A percentile compares a stretch with the other conserved stretches of the same genome.
These are phyloP conservation scores for Hypoxylon sp. DNA, from an alignment of 2,329 filamentous ascomycete species.

Conservation along the genomic window DNA sequence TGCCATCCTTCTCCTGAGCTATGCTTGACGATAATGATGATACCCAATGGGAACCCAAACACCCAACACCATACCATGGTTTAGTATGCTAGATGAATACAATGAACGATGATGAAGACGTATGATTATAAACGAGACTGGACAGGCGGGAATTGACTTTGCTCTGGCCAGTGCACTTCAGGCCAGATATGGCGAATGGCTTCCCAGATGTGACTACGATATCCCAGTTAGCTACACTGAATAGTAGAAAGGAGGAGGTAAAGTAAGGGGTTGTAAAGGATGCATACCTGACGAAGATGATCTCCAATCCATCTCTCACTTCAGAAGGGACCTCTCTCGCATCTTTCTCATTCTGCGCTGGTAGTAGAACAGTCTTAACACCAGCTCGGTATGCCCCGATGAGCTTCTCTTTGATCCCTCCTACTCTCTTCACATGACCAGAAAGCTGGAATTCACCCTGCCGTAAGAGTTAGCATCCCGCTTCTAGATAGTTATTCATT, in stretches of 20 bases:
- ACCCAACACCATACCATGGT: slow-evolving; percentile 31
- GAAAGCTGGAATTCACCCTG: slow-evolving; percentile 79
- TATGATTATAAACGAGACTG: slow-evolving; percentile 77
- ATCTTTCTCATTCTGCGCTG: slow-evolving; percentile 90
- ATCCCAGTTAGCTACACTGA: slow-evolving; percentile 31
- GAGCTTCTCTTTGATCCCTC: slow-evolving; percentile 98
- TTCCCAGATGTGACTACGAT: slow-evolving; percentile 86
- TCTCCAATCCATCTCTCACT: slow-evolving; percentile 85
- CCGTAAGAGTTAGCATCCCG: slow-evolving; percentile 39
- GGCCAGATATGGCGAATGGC: slow-evolving; percentile 93
- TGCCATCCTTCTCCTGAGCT: too few species aligned
- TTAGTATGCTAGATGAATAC: slow-evolving; percentile 31
- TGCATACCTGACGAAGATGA: slow-evolving; percentile 85
- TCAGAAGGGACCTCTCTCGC: slow-evolving; percentile 89
- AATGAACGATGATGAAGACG: slow-evolving; percentile 11
- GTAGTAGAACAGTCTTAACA: slow-evolving; percentile 91
- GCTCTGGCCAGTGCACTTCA: slow-evolving; percentile 82
- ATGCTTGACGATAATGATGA: too few species aligned
- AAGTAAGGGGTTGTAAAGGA: not conserved
- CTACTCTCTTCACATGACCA: slow-evolving; percentile 90
- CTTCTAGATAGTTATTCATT: slow-evolving; percentile 26
- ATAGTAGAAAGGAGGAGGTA: slow-evolving; percentile 3
- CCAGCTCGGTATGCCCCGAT: slow-evolving; percentile 93
- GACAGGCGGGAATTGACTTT: slow-evolving; percentile 69
- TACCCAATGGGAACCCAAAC: slow-evolving; percentile 11